Evolutionary conservation across 768 basidiomycete species (phyloP), one percentile per base, ranked within the genome.

Genomic region (Kwoniella sp.): DNA sequence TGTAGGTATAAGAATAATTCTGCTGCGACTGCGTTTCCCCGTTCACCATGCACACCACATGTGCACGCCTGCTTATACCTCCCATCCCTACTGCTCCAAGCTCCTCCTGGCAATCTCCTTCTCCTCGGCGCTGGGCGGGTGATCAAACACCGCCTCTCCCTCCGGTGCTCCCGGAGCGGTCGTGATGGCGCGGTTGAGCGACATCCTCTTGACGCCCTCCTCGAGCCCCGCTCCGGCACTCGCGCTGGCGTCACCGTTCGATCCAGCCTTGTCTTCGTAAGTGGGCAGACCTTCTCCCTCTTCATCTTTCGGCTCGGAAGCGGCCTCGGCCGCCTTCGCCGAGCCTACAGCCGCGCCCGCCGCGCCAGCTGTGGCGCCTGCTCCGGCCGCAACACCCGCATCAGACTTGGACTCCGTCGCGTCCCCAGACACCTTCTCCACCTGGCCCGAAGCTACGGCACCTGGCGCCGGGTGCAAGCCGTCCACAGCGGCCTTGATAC

Each of bases 131-230:
- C 50, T 57, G 1, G 71, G 71, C 29, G 66, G 65, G 46, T 73
- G 71, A 53, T 73, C 71, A 50, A 73, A 73, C 8, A 67, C 66
- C 7, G 67, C 56, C 3, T 67, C 62, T 2, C 67, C 67, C 10
- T 44, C 47, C 8, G 71, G 71, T 17, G 69, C 59, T n/a, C 71
- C 71, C 14, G 69, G 62, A 6, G 56, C 60, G 28, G 67, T 72
- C 34, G 44, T 49, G n/a, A 53, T 33, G 11, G 51, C 62, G 17
- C 53, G 36, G 37, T 49, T 46, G 17, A 55, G n/a, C 15, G 37
- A 34, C 26, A 55, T 50, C 19, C 50, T 46, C 17, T 53, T 50
- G 3, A 48, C 17, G 0, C 53, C 57, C 12, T 59, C 46, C 27
- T 38, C 54, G 15, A 43, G 33, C 17, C 31, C 49, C 1, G 11